Evolutionary conservation across 148 eudicot species (phyloP), one percentile per base, ranked within the genome.

Genomic region (Arbutus unedo): DNA sequence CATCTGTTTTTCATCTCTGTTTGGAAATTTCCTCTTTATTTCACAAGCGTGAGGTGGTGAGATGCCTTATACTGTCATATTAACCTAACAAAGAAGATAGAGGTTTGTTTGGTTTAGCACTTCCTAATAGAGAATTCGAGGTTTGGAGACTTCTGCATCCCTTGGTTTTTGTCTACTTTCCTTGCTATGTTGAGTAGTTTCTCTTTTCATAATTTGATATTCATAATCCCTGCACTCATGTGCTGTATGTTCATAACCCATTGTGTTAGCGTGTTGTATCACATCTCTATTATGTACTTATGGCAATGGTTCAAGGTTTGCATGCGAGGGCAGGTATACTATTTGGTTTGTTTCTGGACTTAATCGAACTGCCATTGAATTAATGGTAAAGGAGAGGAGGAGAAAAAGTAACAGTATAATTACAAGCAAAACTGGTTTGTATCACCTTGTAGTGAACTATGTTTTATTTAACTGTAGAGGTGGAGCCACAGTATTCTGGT

Each of bases 401-500:
- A 64, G n/a, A 16, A 80, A 80, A 80, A 67, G 38, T 1, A 50
- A 51, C 48, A 76, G 8, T 18, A 21, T 10, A 23, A 79, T 48
- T 48, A 19, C 38, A 49, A 59, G 74, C 8, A 44, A 66, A 73
- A 72, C n/a, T 55, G 67, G 10, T 79, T 51, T 84, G 2, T 50
- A 15, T 59, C 23, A 70, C 25, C 44, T 53, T 38, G 55, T 72
- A 59, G 51, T 53, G 79, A 50, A 85, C 51, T 21, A 10, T 31
- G 14, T 75, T 78, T 23, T 23, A 8, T 77, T 77, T 80, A 74
- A 89, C 31, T 84, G 6, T 86, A 97, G 99, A 93, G 81, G 99
- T 97, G 82, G 98, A 97, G 83, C 95, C 97, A 18, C 93, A 97
- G 84, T 97, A 97, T 89, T 83, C 97, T 86, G 99, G 99, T 80